phyloP scores from a whole-genome alignment of 2,329 filamentous ascomycete species.

The Xylogone sp. region DNA sequence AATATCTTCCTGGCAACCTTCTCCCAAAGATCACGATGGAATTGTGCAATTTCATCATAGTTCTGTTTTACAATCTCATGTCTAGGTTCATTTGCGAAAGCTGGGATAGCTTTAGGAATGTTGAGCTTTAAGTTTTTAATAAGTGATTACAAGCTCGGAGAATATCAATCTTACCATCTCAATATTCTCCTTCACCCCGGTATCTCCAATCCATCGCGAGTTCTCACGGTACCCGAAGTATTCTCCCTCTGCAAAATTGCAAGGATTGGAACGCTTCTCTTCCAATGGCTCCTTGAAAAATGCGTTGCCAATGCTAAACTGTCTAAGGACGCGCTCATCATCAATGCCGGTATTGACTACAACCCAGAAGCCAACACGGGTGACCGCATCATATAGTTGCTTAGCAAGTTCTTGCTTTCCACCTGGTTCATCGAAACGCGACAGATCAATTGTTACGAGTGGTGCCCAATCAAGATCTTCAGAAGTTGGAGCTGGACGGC shows the following conservation, averaged over 20 bases:
- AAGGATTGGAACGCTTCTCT: constrained; percentile 41
- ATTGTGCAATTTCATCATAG: constrained; percentile 51
- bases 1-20: constrained; percentile 54
- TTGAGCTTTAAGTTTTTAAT: constrained; percentile 33
- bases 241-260: constrained; percentile 32
- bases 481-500: constrained; percentile 23
- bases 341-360: constrained; percentile 55
- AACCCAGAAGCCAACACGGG: constrained; percentile 53
- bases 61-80: constrained; percentile 42
- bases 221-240: constrained; percentile 44
- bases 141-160: not conserved
- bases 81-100: constrained; percentile 37
- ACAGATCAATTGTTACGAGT: constrained; percentile 47
- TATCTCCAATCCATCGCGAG: constrained; percentile 30
- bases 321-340: constrained; percentile 53
- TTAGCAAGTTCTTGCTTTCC: constrained; percentile 46
- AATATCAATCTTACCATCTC: constrained; percentile 36
- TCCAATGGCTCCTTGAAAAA: constrained; percentile 52
- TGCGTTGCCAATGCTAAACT: constrained; percentile 55
- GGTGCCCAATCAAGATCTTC: constrained; percentile 42
- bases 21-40: constrained; percentile 41
- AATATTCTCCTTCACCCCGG: constrained; percentile 42
- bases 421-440: constrained; percentile 41
- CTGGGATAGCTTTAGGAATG: constrained; percentile 49
- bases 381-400: constrained; percentile 46